Evolutionary conservation across 305 asterid genomes (phyloP), one percentile per base, ranked within the genome.

Genomic region (Petunia hybrid): DNA sequence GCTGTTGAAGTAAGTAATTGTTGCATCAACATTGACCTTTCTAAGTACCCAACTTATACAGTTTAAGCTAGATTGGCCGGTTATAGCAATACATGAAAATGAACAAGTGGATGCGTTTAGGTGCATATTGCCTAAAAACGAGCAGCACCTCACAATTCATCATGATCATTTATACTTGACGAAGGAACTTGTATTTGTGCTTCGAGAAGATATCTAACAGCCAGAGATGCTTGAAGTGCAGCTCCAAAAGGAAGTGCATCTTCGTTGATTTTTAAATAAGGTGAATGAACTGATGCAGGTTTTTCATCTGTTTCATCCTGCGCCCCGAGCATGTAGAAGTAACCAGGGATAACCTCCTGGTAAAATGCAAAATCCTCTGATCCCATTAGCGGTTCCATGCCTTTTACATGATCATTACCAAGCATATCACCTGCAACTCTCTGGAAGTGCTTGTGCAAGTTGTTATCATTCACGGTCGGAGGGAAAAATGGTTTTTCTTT

Each of bases 151-250:
- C 84, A 94, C 56, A 94, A 75, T 87, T 95, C 97, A 74, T 91
- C 97, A 36, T 74, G 64, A 66, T 38, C 78, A 61, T 62, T 62
- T 81, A 80, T 83, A 63, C 53, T 74, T 46, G 14, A n/a, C 43
- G 8, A n/a, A 12, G 89, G 82, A 62, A 80, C 40, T 48, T 78
- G 85, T 4, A 55, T 59, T 77, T 82, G 88, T 45, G 65, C 61
- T 64, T 91, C 91, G 14, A 83, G 86, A 78, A 95, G 91, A 87
- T 92, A 94, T 46, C 85, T 79, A 3, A 88, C 85, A 7, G 86
- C 98, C 87, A 96, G 69, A 2, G 99, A 94, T 57, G 98, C 99
- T 64, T 96, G 98, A 73, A 96, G 92, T 5, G 99, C 98, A 75
- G 99, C 98, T 13, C 99, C 99, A 10, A n/a, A 86, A 76, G 98